These are phyloP conservation scores for Tylopilus sp. DNA, from an alignment of 768 basidiomycete species.

Conservation along the genomic window DNA sequence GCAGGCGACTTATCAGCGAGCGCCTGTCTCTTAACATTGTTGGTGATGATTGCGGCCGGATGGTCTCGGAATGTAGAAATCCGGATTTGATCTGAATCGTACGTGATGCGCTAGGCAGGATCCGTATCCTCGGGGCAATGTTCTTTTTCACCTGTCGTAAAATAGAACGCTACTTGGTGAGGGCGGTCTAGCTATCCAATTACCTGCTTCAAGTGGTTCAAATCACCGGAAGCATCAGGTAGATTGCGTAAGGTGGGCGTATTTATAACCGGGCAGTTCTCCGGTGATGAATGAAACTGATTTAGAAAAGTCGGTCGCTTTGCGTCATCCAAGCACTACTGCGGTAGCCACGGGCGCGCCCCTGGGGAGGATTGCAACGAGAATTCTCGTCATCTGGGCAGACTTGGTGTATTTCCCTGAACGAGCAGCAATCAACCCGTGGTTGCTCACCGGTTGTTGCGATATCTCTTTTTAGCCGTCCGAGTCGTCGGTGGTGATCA, in stretches of 20 bases:
- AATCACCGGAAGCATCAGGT: constrained; percentile 4
- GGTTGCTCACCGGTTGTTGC: neutral
- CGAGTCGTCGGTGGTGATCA: constrained; percentile 8
- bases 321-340: constrained; percentile 11
- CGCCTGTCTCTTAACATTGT: neutral
- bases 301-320: constrained; percentile 13
- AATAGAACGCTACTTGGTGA: constrained; percentile 8
- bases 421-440: constrained; percentile 12
- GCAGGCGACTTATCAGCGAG: neutral
- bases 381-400: constrained; percentile 11
- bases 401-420: constrained; percentile 10
- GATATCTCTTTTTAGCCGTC: neutral
- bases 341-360: constrained; percentile 22
- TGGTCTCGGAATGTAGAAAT: neutral
- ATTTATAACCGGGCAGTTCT: constrained; percentile 20
- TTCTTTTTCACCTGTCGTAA: constrained; percentile 2
- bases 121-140: neutral
- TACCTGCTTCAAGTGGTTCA: constrained; percentile 6
- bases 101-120: neutral
- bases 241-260: constrained; percentile 23
- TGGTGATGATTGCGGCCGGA: constrained; percentile 2
- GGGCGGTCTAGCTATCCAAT: constrained; percentile 10
- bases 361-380: constrained; percentile 25
- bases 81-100: constrained; percentile 12
- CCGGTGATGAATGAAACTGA: constrained; percentile 26